These are phyloP conservation scores for Dactylellina leptospora DNA, from an alignment of 2,329 filamentous ascomycete species.

Conservation along the genomic window DNA sequence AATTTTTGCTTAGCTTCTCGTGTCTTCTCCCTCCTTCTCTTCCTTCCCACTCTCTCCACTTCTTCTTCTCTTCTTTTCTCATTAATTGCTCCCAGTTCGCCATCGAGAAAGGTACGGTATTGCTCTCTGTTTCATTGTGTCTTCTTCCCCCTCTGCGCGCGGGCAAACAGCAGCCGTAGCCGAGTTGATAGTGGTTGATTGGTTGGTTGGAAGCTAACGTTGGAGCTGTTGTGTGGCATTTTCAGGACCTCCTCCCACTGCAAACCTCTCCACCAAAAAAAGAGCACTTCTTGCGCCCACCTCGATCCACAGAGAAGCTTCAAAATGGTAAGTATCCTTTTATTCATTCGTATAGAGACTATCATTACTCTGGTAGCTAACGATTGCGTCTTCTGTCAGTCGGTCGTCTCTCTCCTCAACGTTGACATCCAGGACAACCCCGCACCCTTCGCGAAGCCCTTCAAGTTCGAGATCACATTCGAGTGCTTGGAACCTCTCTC, in stretches of 20 bases:
- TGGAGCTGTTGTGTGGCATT: constrained; percentile 5
- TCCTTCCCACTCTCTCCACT: constrained; percentile 1
- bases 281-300: neutral
- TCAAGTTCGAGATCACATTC: constrained; percentile 98
- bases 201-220: constrained; percentile 27
- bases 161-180: neutral
- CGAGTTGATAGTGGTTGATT: neutral
- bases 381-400: constrained; percentile 67
- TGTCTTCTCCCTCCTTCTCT: constrained; percentile 7
- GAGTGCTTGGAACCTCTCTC: constrained; percentile 94
- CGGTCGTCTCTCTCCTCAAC: constrained; percentile 92
- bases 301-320: constrained; percentile 9
- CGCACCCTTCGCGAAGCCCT: constrained; percentile 88
- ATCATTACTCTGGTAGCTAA: constrained; percentile 58
- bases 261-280: constrained; percentile 13
- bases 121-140: too few species aligned
- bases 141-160: neutral
- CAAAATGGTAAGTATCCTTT: constrained; percentile 38
- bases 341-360: constrained; percentile 34
- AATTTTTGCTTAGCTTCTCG: neutral
- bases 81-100: constrained; percentile 16
- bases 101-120: constrained; percentile 1
- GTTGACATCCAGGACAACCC: constrained; percentile 98
- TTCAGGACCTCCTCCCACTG: constrained; percentile 6
- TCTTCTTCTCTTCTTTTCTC: too few species aligned